Percentiles rank a stretch among this genome's conserved stretches.
These are phyloP conservation scores for Colletotrichum higginsianum DNA, from an alignment of 2,329 filamentous ascomycete species.

Conservation along the genomic window DNA sequence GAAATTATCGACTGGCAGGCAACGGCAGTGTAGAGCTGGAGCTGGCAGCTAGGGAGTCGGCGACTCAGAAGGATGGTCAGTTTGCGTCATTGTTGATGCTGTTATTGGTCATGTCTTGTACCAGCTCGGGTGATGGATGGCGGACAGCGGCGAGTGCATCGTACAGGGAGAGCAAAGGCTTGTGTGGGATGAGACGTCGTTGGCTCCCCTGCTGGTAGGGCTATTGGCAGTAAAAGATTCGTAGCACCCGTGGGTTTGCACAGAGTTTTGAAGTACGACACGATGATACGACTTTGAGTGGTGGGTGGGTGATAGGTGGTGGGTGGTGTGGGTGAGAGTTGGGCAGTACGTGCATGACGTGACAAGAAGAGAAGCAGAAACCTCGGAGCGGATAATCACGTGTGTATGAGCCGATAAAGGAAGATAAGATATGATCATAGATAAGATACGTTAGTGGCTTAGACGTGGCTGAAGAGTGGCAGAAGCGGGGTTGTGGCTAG, in stretches of 20 bases:
- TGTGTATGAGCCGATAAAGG: neutral
- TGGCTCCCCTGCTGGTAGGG: neutral
- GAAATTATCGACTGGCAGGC: slow-evolving; percentile 7
- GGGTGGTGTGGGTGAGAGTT: neutral
- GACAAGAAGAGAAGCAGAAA: neutral
- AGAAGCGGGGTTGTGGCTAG: slow-evolving; percentile 23
- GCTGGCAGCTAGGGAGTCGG: slow-evolving; percentile 12
- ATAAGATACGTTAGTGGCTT: no score
- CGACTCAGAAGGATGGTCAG: neutral
- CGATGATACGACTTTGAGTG: slow-evolving; percentile 25
- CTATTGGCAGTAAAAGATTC: slow-evolving; percentile 18
- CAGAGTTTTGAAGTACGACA: slow-evolving; percentile 14
- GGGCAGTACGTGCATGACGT: neutral
- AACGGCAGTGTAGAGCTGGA: slow-evolving; percentile 7
- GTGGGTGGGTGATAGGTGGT: neutral
- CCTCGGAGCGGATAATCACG: neutral
- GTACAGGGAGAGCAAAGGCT: no score
- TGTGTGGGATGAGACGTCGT: no score
- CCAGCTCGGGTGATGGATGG: slow-evolving; percentile 15
- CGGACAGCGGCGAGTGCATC: neutral
- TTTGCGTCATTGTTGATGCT: neutral
- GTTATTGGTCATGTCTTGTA: neutral
- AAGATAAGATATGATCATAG: neutral
- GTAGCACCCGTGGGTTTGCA: slow-evolving; percentile 21
- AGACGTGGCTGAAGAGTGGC: slow-evolving; percentile 2